A percentile compares a stretch with the other conserved stretches of the same genome.
Evolutionary conservation across 176 grass and related monocot species (phyloP).

Genomic region (Carex cristatella): DNA sequence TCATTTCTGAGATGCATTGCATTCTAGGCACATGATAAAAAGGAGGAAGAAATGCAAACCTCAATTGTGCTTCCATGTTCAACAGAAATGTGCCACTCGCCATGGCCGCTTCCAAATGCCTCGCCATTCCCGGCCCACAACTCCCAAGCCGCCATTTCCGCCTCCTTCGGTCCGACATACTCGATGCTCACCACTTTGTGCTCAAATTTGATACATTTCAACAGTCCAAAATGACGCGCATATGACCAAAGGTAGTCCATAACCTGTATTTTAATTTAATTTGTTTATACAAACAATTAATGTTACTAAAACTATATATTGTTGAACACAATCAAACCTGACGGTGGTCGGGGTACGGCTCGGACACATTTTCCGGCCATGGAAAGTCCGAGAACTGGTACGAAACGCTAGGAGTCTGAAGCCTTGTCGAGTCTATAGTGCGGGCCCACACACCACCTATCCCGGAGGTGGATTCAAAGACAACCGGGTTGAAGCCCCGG

Average conservation of each 20-base stretch:
- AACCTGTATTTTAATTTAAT: conserved; percentile 16
- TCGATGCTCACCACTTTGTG: conserved; percentile 33
- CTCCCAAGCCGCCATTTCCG: conserved; percentile 31
- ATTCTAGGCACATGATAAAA: background rate
- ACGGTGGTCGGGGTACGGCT: conserved; percentile 32
- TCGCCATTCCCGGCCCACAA: conserved; percentile 58
- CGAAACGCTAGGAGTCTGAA: conserved; percentile 32
- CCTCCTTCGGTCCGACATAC: conserved; percentile 23
- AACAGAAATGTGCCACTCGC: conserved; percentile 32
- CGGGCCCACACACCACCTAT: conserved; percentile 62
- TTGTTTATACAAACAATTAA: background rate
- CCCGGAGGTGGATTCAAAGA: conserved; percentile 40
- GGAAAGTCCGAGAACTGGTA: conserved; percentile 77
- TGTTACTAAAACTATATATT: background rate
- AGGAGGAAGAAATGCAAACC: background rate
- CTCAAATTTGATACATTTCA: conserved; percentile 38
- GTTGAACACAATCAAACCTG: background rate
- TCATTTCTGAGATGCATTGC: too few species aligned
- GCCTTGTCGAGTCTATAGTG: conserved; percentile 47
- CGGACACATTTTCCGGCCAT: conserved; percentile 43
- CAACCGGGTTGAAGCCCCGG: conserved; percentile 47
- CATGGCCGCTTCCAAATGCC: conserved; percentile 42
- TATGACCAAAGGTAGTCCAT: conserved; percentile 56
- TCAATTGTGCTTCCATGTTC: conserved; percentile 14
- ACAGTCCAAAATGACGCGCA: conserved; percentile 55